These are phyloP conservation scores for Ustilago trichophora DNA, from an alignment of 1,284 basidiomycete genomes.

Conservation along the genomic window DNA sequence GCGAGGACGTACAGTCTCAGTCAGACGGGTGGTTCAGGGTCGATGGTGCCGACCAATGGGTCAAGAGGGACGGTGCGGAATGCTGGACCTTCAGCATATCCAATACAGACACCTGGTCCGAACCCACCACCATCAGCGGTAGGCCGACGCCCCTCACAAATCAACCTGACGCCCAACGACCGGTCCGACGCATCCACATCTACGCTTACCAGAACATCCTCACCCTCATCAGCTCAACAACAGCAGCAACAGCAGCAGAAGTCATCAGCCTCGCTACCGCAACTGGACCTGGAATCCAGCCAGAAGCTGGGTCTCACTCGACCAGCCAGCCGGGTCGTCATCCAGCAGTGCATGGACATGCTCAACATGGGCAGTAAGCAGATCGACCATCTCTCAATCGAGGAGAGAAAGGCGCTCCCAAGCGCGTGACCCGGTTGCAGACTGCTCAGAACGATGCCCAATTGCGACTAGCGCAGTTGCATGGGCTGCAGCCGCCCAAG, in stretches of 20 bases:
- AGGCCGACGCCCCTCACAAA: no score
- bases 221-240: conserved; percentile 1
- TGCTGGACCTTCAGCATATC: no score
- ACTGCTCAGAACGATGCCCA: conserved; percentile 43
- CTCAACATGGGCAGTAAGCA: conserved; percentile 22
- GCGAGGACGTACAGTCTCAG: conserved; percentile 6
- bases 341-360: conserved; percentile 48
- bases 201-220: not conserved
- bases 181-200: no score
- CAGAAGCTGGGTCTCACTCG: conserved; percentile 11
- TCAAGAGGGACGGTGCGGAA: no score
- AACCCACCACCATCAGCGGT: no score
- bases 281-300: conserved; percentile 26
- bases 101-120: no score
- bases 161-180: no score
- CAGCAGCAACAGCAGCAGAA: conserved; percentile 6
- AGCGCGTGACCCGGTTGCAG: conserved; percentile 25
- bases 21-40: no score
- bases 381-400: conserved; percentile 9
- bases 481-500: conserved; percentile 32
- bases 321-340: conserved; percentile 20
- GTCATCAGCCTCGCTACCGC: conserved; percentile 1
- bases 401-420: conserved; percentile 16
- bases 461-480: conserved; percentile 27
- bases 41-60: no score